phyloP scores from a whole-genome alignment of 352 stramenopile genomes.

The Globisporangium acanthophoron region DNA sequence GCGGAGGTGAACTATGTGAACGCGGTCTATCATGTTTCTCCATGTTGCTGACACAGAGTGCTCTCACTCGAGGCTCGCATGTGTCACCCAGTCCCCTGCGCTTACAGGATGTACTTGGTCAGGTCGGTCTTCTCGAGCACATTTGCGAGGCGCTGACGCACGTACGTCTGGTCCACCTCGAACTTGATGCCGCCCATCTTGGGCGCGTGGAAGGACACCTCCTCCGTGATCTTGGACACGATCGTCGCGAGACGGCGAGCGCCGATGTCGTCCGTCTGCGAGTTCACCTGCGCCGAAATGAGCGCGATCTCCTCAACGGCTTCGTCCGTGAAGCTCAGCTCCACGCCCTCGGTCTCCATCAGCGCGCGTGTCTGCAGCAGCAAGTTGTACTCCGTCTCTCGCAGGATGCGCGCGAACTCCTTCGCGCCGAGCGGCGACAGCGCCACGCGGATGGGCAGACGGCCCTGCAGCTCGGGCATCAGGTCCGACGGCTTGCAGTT shows the following conservation, averaged over 20 bases:
- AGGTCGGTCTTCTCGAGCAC: slow-evolving; percentile 93
- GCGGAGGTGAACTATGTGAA: slow-evolving; percentile 13
- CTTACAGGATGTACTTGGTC: slow-evolving; percentile 97
- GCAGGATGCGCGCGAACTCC: slow-evolving; percentile 98
- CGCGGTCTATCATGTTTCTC: not conserved
- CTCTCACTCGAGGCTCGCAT: not conserved
- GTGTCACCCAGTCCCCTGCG: not conserved
- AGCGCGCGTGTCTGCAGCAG: slow-evolving; percentile 95
- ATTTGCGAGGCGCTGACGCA: slow-evolving; percentile 90
- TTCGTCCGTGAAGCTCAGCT: slow-evolving; percentile 93
- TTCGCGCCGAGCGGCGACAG: slow-evolving; percentile 95
- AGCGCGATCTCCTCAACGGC: slow-evolving; percentile 95
- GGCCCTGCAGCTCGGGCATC: slow-evolving; percentile 96
- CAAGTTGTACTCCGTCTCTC: slow-evolving; percentile 94
- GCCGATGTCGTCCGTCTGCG: slow-evolving; percentile 97
- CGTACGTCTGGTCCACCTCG: slow-evolving; percentile 90
- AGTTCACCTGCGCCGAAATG: slow-evolving; percentile 93
- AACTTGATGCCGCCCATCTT: slow-evolving; percentile 85
- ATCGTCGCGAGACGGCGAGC: slow-evolving; percentile 95
- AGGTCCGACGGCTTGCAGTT: slow-evolving; percentile 96
- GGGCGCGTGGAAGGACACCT: slow-evolving; percentile 96
- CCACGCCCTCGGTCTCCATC: slow-evolving; percentile 94
- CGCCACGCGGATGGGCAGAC: slow-evolving; percentile 97
- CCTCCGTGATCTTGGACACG: slow-evolving; percentile 97
- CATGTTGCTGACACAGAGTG: not conserved